These are phyloP conservation scores for Cryptosporidium ryanae DNA, from an alignment of 169 alveolate genomes.

Conservation along the genomic window DNA sequence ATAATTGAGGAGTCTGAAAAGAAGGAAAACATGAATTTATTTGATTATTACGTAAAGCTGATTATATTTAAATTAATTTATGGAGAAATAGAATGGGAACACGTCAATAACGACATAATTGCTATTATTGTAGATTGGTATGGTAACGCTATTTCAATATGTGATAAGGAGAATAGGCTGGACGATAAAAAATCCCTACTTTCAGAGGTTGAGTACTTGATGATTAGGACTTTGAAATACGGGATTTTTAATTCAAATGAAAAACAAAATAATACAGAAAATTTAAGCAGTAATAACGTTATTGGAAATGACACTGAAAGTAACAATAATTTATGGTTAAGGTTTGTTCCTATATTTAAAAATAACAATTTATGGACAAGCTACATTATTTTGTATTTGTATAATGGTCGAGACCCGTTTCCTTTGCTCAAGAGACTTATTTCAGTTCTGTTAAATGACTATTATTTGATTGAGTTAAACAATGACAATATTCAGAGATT, in stretches of 20 bases:
- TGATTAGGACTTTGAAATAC: conserved; percentile 45
- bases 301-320: not conserved
- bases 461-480: not conserved
- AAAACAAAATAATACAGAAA: not conserved
- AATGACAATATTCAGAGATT: not conserved
- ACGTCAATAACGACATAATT: conserved; percentile 7
- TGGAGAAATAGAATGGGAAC: conserved; percentile 8
- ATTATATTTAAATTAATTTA: conserved; percentile 1
- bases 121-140: conserved; percentile 25
- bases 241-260: not conserved
- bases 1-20: not conserved
- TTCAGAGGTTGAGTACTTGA: conserved; percentile 14
- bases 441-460: not conserved
- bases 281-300: not conserved
- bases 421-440: conserved; percentile 31
- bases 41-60: conserved; percentile 5
- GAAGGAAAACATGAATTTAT: not conserved
- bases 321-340: conserved; percentile 39
- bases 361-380: conserved; percentile 48
- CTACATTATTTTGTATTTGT: conserved; percentile 33
- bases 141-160: not conserved
- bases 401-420: conserved; percentile 14
- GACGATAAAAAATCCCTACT: conserved; percentile 1
- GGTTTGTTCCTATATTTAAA: conserved; percentile 40
- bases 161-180: not conserved